phyloP scores from a whole-genome alignment of 2,329 filamentous ascomycete genomes.

The Fonsecaea multimorphosa region DNA sequence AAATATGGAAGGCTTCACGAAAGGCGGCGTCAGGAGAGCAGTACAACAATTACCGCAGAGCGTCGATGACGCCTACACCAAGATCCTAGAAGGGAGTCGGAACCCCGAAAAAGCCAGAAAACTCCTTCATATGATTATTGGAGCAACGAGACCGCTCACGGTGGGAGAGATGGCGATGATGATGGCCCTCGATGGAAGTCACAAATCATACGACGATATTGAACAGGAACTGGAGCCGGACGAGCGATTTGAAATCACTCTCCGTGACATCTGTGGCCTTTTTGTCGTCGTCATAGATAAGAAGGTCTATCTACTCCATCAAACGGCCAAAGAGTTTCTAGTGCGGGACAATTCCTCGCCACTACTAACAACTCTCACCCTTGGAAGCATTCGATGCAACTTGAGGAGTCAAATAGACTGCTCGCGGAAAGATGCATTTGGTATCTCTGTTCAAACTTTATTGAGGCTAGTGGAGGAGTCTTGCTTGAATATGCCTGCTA shows the following conservation, averaged over 20 bases:
- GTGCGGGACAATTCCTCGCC: too few species aligned
- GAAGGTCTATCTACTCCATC: too few species aligned
- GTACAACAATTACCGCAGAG: conserved; percentile 30
- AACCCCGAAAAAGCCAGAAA: conserved; percentile 14
- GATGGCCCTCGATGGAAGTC: conserved; percentile 23
- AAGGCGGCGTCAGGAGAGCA: conserved; percentile 22
- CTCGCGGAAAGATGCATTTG: too few species aligned
- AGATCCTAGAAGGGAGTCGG: conserved; percentile 32
- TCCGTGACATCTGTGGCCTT: too few species aligned
- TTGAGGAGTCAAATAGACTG: too few species aligned
- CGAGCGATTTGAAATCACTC: background rate
- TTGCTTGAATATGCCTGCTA: too few species aligned
- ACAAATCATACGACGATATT: background rate
- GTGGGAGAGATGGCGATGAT: conserved; percentile 34
- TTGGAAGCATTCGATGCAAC: too few species aligned
- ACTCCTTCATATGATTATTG: conserved; percentile 37
- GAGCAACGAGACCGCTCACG: conserved; percentile 31
- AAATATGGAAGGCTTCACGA: conserved; percentile 24
- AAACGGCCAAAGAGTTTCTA: too few species aligned
- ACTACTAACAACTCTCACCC: too few species aligned
- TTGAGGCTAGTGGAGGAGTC: too few species aligned
- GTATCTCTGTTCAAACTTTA: too few species aligned
- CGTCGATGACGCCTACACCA: conserved; percentile 36
- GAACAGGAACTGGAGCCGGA: conserved; percentile 13
- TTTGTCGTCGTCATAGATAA: too few species aligned